Evolutionary conservation across 352 stramenopile species (phyloP).

Genomic region (Globisporangium paddicum): DNA sequence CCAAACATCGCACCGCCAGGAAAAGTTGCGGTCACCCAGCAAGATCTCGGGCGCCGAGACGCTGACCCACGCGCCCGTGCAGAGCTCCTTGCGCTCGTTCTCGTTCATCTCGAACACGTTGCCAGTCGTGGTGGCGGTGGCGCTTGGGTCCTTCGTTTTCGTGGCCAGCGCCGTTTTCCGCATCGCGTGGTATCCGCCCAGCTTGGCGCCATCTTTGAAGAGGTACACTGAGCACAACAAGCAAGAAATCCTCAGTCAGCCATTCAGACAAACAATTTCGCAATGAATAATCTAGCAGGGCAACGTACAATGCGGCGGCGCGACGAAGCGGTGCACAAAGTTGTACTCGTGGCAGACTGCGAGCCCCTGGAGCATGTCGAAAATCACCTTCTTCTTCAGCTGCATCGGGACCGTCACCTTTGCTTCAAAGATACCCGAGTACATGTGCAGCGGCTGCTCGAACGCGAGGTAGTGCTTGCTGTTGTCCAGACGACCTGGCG

Average conservation of each 20-base stretch:
- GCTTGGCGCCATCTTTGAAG: conserved; percentile 55
- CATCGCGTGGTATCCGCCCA: conserved; percentile 69
- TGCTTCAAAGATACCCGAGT: conserved; percentile 68
- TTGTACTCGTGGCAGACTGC: conserved; percentile 58
- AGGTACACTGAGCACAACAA: conserved; percentile 51
- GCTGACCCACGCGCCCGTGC: conserved; percentile 56
- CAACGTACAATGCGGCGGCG: conserved; percentile 44
- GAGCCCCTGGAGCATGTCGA: conserved; percentile 62
- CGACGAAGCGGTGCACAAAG: conserved; percentile 79
- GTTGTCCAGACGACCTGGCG: conserved; percentile 21
- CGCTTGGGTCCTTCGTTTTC: conserved; percentile 14
- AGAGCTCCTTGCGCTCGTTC: conserved; percentile 76
- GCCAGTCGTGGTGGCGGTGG: conserved; percentile 18
- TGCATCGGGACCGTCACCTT: conserved; percentile 33
- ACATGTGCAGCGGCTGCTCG: conserved; percentile 74
- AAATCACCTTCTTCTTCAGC: conserved; percentile 65
- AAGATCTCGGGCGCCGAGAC: conserved; percentile 68
- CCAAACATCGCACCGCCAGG: conserved; percentile 75
- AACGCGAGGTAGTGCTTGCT: conserved; percentile 74
- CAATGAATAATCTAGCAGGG: neutral
- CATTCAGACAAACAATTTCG: neutral
- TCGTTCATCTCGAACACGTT: conserved; percentile 62
- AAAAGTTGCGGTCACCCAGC: conserved; percentile 62
- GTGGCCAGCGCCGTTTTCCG: conserved; percentile 35
- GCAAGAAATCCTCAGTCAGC: neutral